Percentiles rank a stretch among this genome's conserved stretches.
Conservation (phyloP, 2,329 filamentous ascomycete genomes). For the Botrytis squamosa region DNA sequence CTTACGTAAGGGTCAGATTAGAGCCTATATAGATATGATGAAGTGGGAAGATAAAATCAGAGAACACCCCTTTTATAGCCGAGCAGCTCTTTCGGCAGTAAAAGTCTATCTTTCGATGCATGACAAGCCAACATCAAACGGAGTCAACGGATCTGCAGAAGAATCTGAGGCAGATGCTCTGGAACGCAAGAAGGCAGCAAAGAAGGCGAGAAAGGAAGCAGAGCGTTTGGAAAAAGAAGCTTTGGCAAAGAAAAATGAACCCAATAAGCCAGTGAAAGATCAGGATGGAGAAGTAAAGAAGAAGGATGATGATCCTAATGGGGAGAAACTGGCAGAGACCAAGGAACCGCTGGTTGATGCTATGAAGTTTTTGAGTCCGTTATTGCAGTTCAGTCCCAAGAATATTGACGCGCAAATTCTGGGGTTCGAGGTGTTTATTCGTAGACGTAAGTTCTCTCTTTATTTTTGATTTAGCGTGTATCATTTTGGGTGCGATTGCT, state of each 20-base stretch:
- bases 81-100: conserved; percentile 78
- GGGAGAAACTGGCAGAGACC: conserved; percentile 76
- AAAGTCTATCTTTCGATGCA: conserved; percentile 76
- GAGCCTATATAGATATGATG: conserved; percentile 94
- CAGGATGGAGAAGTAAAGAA: conserved; percentile 71
- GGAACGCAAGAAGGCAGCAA: conserved; percentile 81
- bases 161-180: conserved; percentile 54
- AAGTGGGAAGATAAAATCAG: conserved; percentile 91
- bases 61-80: conserved; percentile 89
- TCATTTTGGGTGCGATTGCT: conserved; percentile 24
- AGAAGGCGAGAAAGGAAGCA: conserved; percentile 84
- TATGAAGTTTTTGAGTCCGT: conserved; percentile 77
- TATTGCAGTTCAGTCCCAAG: conserved; percentile 80
- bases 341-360: conserved; percentile 80
- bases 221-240: conserved; percentile 74
- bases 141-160: conserved; percentile 54
- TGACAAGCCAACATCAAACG: conserved; percentile 70
- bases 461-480: neutral
- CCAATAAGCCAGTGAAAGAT: conserved; percentile 67
- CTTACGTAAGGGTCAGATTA: conserved; percentile 91
- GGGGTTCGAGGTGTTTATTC: conserved; percentile 87
- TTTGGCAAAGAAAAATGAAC: conserved; percentile 78
- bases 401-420: conserved; percentile 78
- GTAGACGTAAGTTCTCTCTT: conserved; percentile 63
- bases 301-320: conserved; percentile 85